These are phyloP conservation scores for Candida loeiensis DNA, from an alignment of 805 yeast species.

Conservation along the genomic window DNA sequence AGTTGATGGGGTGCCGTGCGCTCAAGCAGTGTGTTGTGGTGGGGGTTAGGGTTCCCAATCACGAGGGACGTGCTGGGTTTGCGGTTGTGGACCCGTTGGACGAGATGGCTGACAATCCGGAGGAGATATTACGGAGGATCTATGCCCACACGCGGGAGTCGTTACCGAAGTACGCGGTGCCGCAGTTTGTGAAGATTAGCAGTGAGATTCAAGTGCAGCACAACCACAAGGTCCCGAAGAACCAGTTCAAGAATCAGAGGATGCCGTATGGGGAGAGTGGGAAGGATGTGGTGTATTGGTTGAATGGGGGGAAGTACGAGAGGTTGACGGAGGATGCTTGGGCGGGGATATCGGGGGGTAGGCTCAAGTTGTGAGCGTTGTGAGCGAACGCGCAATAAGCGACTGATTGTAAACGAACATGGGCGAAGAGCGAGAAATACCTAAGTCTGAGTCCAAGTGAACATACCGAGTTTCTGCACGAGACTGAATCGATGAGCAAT, in stretches of 20 bases:
- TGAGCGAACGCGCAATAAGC: too few relatives aligned
- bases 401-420: too few relatives aligned
- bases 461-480: too few relatives aligned
- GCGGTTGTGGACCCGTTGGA: constrained; percentile 64
- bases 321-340: constrained; percentile 57
- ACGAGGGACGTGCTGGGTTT: constrained; percentile 94
- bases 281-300: constrained; percentile 66
- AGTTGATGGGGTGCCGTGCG: constrained; percentile 45
- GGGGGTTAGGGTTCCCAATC: constrained; percentile 77
- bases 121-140: constrained; percentile 29
- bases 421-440: too few relatives aligned
- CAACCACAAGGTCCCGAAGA: constrained; percentile 79
- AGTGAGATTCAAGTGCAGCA: constrained; percentile 60
- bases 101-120: constrained; percentile 32
- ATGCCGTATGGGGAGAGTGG: constrained; percentile 65
- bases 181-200: constrained; percentile 73
- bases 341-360: constrained; percentile 38
- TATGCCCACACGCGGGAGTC: constrained; percentile 29
- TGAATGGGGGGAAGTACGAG: constrained; percentile 54
- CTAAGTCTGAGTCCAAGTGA: too few relatives aligned
- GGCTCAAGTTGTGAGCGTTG: constrained; percentile 37
- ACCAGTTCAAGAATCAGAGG: constrained; percentile 60
- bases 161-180: constrained; percentile 83
- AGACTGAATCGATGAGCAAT: too few relatives aligned
- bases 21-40: constrained; percentile 78